Evolutionary conservation across 1,139 yeast species (phyloP), one percentile per base, ranked within the genome.

Genomic region (Wickerhamomyces sp.): DNA sequence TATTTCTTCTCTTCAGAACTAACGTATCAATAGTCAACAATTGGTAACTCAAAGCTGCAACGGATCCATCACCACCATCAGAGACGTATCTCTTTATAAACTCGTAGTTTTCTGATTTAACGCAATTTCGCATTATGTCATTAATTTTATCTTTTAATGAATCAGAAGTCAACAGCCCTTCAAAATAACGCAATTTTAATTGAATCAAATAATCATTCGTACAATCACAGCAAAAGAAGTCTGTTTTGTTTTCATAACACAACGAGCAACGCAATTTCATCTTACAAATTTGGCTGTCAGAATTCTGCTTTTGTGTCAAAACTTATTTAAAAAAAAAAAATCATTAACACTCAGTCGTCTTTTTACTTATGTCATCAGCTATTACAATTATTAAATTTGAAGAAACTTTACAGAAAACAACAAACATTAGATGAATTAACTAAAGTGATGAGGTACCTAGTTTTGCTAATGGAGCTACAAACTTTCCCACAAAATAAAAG

Each of bases 21-120:
- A 45, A 39, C 13, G 52, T 15, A 24, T 50, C 54, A 13, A 50
- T 43, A 18, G 49, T 45, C 22, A 47, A 38, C 26, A 50, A 36
- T 31, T 50, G 54, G 4, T 47, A 36, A 3, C 52, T 40, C 18
- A 50, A 33, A 3, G 54, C 53, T 6, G 43, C 45, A 20, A 47
- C 21, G 4, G 22, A 7, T 6, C 29, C 29, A 12, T 33, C 26
- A 13, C 9, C 15, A 16, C 19, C 14, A 13, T 20, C 24, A 21
- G 16, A 21, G 10, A 43, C 34, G 22, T 44, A 45, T 1, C 19
- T 15, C 18, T 39, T 29, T 1, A 50, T 41, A 35, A 40, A 47
- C 2, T 22, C 17, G 14, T 40, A 41, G 33, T 44, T 37, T 30
- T 44, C 41, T 3, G 47, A 48, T n/a, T 42, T 42, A 19, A 53